Percentiles rank a stretch among this genome's conserved stretches.
Conservation (phyloP, 2,329 filamentous ascomycete species). For the Alternaria alternata region DNA sequence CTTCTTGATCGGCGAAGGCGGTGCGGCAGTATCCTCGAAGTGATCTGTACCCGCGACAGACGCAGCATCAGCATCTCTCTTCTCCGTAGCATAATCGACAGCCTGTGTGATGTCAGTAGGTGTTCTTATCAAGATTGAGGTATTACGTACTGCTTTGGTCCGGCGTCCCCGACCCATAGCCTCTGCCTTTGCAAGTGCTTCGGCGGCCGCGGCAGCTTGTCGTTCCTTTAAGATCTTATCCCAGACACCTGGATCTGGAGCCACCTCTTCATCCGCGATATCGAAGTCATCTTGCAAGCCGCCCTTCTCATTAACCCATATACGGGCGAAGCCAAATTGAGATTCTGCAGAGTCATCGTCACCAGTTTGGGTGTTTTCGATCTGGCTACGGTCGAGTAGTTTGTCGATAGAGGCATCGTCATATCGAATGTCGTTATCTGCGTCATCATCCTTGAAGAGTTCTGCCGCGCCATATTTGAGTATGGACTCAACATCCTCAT, state of each 20-base stretch:
- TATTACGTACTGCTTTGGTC: constrained; percentile 64
- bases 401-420: constrained; percentile 85
- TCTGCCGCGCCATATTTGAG: constrained; percentile 86
- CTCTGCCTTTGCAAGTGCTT: constrained; percentile 72
- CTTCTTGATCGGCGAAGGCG: constrained; percentile 43
- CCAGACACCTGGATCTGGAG: constrained; percentile 78
- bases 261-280: constrained; percentile 61
- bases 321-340: constrained; percentile 86
- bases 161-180: constrained; percentile 87
- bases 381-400: constrained; percentile 84
- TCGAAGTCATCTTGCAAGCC: constrained; percentile 70
- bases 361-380: constrained; percentile 73
- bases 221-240: constrained; percentile 86
- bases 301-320: constrained; percentile 87
- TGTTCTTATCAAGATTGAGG: background rate
- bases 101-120: constrained; percentile 32
- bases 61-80: constrained; percentile 24
- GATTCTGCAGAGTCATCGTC: constrained; percentile 74
- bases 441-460: constrained; percentile 78
- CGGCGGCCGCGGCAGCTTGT: constrained; percentile 77
- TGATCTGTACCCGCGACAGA: constrained; percentile 25
- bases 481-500: constrained; percentile 84
- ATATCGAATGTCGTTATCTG: constrained; percentile 78
- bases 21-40: constrained; percentile 25
- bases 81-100: constrained; percentile 59